A percentile compares a stretch with the other conserved stretches of the same genome.
Conservation (phyloP, 2,329 filamentous ascomycete genomes). For the Fusarium virguliforme region DNA sequence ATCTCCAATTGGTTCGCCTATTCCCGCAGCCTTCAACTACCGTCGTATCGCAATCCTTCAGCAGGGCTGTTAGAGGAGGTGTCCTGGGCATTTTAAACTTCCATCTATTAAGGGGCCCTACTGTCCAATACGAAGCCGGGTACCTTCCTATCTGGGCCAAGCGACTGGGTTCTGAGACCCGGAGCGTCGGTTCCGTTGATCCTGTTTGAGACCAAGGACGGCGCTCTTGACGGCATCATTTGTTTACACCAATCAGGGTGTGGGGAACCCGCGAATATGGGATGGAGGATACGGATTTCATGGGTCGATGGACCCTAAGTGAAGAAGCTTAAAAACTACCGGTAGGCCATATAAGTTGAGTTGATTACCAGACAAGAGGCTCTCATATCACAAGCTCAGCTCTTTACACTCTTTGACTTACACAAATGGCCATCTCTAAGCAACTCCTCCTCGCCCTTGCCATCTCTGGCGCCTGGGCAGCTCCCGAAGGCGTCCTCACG, state of each 20-base stretch:
- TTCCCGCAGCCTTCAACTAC: not conserved
- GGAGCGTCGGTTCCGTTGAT: conserved; percentile 4
- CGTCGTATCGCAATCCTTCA: not conserved
- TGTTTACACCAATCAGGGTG: not conserved
- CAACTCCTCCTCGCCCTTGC: conserved; percentile 9
- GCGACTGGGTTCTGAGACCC: conserved; percentile 3
- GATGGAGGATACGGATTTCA: not conserved
- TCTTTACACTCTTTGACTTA: not conserved
- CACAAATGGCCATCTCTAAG: conserved; percentile 14
- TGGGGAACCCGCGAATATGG: not conserved
- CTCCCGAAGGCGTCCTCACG: conserved; percentile 2
- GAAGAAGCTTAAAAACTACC: conserved; percentile 8
- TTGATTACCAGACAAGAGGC: not conserved
- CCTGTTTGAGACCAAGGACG: not conserved
- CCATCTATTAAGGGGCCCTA: conserved; percentile 11
- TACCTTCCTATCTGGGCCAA: conserved; percentile 11
- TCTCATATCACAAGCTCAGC: not conserved
- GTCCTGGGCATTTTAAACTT: not conserved
- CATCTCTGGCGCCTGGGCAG: conserved; percentile 8
- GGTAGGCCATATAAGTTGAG: not conserved
- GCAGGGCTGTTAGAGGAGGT: conserved; percentile 5
- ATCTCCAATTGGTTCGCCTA: conserved; percentile 9
- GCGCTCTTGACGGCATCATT: not conserved
- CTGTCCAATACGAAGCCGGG: not conserved
- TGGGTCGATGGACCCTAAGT: conserved; percentile 1